phyloP scores from a whole-genome alignment of 148 eudicot species.

The Vaccinium myrtillus region DNA sequence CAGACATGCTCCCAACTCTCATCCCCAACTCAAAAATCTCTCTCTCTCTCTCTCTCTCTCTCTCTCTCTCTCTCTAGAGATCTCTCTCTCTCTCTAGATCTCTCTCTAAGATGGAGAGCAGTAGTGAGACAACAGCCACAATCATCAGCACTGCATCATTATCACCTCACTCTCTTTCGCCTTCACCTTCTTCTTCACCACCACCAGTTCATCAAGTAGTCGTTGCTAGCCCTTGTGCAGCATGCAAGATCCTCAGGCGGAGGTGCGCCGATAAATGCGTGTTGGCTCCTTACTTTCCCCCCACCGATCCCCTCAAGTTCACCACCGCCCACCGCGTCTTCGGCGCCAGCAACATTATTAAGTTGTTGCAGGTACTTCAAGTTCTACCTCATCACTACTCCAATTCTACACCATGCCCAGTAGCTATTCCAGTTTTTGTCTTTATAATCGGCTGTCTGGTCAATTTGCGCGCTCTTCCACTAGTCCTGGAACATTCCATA shows the following conservation, averaged over 20 bases:
- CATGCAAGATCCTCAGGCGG: conserved; percentile 40
- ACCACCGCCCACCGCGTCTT: conserved; percentile 50
- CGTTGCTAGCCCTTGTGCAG: conserved; percentile 40
- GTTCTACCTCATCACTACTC: too few species aligned
- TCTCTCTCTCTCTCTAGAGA: background rate
- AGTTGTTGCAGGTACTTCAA: conserved; percentile 36
- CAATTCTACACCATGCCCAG: too few species aligned
- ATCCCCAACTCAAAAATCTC: background rate
- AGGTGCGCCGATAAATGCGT: conserved; percentile 43
- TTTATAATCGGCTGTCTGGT: too few species aligned
- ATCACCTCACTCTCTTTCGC: background rate
- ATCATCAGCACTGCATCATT: background rate
- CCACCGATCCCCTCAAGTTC: conserved; percentile 41
- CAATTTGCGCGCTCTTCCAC: too few species aligned
- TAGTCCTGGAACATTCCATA: too few species aligned
- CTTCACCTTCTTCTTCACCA: conserved; percentile 18
- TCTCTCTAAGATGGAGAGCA: background rate
- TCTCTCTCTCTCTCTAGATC: background rate
- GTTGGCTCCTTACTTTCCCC: conserved; percentile 46
- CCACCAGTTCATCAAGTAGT: background rate
- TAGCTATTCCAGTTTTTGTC: too few species aligned
- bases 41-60: background rate
- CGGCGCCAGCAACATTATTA: conserved; percentile 49
- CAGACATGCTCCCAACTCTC: background rate
- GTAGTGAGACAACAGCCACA: background rate